Conservation (phyloP, 108 stramenopile genomes). For the Pseudonitzschia delicatissima region DNA sequence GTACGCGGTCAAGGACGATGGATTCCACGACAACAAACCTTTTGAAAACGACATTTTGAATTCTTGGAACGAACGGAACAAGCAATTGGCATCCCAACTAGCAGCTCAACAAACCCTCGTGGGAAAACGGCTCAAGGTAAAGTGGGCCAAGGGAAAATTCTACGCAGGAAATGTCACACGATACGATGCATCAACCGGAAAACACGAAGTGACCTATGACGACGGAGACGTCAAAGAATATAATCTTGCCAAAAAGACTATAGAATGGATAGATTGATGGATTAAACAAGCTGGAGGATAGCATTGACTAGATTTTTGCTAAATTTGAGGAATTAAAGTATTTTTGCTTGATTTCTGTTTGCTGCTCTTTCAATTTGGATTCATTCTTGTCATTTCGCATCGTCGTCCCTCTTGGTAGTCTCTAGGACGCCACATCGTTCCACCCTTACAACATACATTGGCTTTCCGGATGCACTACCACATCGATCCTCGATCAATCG, state of each 20-base stretch:
- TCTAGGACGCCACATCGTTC: conserved; percentile 61
- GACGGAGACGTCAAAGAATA: conserved; percentile 52
- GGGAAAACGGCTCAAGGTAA: conserved; percentile 33
- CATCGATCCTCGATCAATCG: conserved; percentile 54
- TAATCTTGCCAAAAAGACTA: conserved; percentile 36
- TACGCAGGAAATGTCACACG: conserved; percentile 38
- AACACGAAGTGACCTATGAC: conserved; percentile 44
- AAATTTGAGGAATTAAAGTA: neutral
- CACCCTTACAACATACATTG: conserved; percentile 46
- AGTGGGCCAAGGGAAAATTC: conserved; percentile 49
- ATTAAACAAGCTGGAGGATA: neutral
- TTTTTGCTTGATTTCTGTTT: neutral
- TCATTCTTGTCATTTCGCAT: neutral
- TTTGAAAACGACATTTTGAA: neutral
- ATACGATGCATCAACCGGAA: conserved; percentile 35
- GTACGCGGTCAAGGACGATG: conserved; percentile 1
- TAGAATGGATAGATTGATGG: conserved; percentile 32
- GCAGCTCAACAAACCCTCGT: conserved; percentile 17
- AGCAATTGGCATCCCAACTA: neutral
- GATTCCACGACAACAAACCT: neutral
- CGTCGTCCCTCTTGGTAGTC: neutral
- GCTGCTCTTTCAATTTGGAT: neutral
- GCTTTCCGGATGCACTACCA: conserved; percentile 64
- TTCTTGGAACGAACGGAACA: neutral
- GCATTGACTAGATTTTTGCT: neutral